Evolutionary conservation across 148 eudicot species (phyloP), one percentile per base, ranked within the genome.

Genomic region (Chenopodium album): DNA sequence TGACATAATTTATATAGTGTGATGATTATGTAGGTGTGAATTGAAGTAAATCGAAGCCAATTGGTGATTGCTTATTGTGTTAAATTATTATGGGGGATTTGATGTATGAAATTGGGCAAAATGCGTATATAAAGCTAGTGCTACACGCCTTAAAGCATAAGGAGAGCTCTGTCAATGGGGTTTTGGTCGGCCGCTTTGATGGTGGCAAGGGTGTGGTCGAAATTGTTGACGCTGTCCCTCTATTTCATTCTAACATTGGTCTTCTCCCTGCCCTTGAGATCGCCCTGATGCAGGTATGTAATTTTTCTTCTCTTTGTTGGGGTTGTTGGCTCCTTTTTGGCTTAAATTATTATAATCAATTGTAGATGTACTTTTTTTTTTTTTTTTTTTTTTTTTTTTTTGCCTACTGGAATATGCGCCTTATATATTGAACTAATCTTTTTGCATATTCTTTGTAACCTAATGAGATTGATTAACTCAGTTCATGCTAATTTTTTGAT

Each of bases 231-330:
- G 87, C 95, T 44, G 92, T 95, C 34, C 97, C 97, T 2, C 95
- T 93, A 60, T 95, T 89, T 77, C 98, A 95, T 83, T 85, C 95
- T 11, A 47, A 84, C 82, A 90, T 93, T 88, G 92, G 88, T 26
- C 90, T 95, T 66, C 90, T 95, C 17, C 95, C 98, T 77, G 84
- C 97, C 46, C 98, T 95, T 70, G 97, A 95, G 86, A 95, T 95
- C 78, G 92, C 97, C n/a, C 91, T 95, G 50, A 81, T 91, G 75
- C 96, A 90, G 94, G 97, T 94, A 23, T 29, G 82, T 65, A 60
- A 9, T 46, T 29, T 52, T 46, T 75, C 70, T 26, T 34, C 47
- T 46, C 47, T 52, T 8, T 32, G 26, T 19, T n/a, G 1, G 68
- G 20, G 28, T 72, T 84, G 26, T 76, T 47, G 82, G 76, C 12